A percentile compares a stretch with the other conserved stretches of the same genome.
These are phyloP conservation scores for Juncus inflexus DNA, from an alignment of 176 grass and related monocot species.

Conservation along the genomic window DNA sequence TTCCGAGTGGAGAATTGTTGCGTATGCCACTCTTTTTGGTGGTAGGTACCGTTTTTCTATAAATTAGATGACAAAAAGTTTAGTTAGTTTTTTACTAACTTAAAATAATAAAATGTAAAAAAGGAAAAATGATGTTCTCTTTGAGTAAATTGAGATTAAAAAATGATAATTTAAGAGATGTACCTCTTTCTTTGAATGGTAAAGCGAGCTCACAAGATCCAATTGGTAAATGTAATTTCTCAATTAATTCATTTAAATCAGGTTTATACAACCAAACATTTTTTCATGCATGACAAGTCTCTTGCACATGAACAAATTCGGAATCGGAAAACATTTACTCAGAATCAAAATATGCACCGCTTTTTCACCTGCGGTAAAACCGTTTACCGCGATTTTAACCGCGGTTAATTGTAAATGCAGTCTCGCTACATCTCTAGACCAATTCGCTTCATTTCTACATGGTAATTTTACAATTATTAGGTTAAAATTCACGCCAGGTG, in stretches of 20 bases:
- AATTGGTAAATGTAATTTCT: conserved; percentile 72
- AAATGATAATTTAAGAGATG: background rate
- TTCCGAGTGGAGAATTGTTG: conserved; percentile 86
- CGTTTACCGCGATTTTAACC: conserved; percentile 58
- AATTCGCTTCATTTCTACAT: conserved; percentile 40
- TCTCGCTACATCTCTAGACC: conserved; percentile 80
- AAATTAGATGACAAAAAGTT: no score
- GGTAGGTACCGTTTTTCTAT: background rate
- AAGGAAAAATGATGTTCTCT: background rate
- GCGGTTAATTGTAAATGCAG: conserved; percentile 81
- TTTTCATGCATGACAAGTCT: conserved; percentile 54
- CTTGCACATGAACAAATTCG: conserved; percentile 82
- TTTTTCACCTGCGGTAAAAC: conserved; percentile 30
- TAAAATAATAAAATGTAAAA: conserved; percentile 34
- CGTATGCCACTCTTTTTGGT: conserved; percentile 57
- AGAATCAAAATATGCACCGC: conserved; percentile 67
- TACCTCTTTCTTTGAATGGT: conserved; percentile 64
- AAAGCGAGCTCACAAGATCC: conserved; percentile 85
- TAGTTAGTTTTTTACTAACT: conserved; percentile 30
- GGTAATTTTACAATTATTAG: conserved; percentile 86
- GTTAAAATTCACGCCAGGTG: conserved; percentile 40
- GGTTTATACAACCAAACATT: conserved; percentile 77
- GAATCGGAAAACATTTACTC: conserved; percentile 72
- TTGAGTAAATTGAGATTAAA: background rate
- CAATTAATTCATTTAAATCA: conserved; percentile 48